These are phyloP conservation scores for Cercophora scortea DNA, from an alignment of 495 filamentous ascomycete species.

Conservation along the genomic window DNA sequence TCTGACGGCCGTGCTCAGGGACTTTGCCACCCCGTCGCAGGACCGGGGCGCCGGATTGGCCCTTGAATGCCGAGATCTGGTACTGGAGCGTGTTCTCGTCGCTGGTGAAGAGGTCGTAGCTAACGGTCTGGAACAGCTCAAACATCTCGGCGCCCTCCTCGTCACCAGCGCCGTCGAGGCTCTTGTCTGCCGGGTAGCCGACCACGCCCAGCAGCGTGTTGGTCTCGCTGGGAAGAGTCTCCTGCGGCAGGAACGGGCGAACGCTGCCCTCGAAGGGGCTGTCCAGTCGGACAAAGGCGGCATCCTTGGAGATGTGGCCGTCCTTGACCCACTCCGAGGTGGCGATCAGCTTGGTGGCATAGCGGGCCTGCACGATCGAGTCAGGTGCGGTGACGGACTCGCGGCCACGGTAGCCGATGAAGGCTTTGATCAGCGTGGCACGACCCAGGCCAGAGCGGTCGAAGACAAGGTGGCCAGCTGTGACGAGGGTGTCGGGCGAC, in stretches of 20 bases:
- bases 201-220: conserved; percentile 28
- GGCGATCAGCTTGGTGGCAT: conserved; percentile 24
- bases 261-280: conserved; percentile 26
- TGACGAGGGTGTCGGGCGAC: conserved; percentile 25
- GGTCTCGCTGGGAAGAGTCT: conserved; percentile 18
- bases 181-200: conserved; percentile 33
- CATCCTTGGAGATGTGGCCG: conserved; percentile 20
- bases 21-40: conserved; percentile 2
- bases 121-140: too few species aligned
- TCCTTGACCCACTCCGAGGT: conserved; percentile 27
- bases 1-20: neutral
- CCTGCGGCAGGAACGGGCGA: conserved; percentile 14
- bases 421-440: conserved; percentile 23
- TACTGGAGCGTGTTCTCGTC: conserved; percentile 28
- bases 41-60: conserved; percentile 30
- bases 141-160: too few species aligned
- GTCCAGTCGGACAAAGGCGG: conserved; percentile 29
- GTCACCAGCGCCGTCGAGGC: neutral
- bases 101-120: conserved; percentile 13
- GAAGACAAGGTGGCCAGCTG: conserved; percentile 29
- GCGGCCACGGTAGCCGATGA: conserved; percentile 30
- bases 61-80: conserved; percentile 26
- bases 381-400: conserved; percentile 9
- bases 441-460: conserved; percentile 25
- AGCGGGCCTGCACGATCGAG: conserved; percentile 23